Base-by-base conservation (phyloP, 2,329 filamentous ascomycete genomes). In the Penicillium sp. region DNA sequence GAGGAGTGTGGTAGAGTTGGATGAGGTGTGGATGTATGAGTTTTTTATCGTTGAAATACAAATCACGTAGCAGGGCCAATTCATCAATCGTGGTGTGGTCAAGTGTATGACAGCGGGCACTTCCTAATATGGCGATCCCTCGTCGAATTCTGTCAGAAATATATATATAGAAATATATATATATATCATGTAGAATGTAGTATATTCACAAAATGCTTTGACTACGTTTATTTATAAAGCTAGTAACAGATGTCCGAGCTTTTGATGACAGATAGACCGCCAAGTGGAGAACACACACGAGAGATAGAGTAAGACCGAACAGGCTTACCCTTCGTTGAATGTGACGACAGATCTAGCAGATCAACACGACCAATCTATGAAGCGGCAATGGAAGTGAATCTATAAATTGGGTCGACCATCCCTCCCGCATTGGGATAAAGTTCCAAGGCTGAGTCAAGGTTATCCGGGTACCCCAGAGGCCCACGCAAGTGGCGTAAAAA, bases 401-500 rank as follows among this genome's bases (percentile, higher is more conserved):
- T 12, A 33, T 33, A 33, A 6, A 25, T 41, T 38, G 40, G 23
- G 31, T 35, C 27, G 17, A 29, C 17, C 7, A 41, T 49, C 27
- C 37, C 37, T 35, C 31, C 31, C 13, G 31, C 25, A 56, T 48
- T 31, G 33, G 31, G n/a, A 51, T 51, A 13, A 17, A 45, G 40
- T 53, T 53, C 9, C 45, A 37, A 54, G 42, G 54, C 62, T 41
- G 13, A 62, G 43, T 55, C 57, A 62, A 62, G 60, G 52, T 64
- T 61, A 60, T 59, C 54, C 38, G 50, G 47, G 35, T n/a, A 31
- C 50, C 45, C 50, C 41, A 57, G 25, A 51, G 53, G 52, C 54
- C 56, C 53, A 48, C 54, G 58, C 56, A 56, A 54, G 62, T 65
- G 62, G 62, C 63, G 53, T n/a, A 31, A 56, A 35, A 62, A 61